Conservation (phyloP, 345 rosid species). For the Anacardium occidentale region DNA sequence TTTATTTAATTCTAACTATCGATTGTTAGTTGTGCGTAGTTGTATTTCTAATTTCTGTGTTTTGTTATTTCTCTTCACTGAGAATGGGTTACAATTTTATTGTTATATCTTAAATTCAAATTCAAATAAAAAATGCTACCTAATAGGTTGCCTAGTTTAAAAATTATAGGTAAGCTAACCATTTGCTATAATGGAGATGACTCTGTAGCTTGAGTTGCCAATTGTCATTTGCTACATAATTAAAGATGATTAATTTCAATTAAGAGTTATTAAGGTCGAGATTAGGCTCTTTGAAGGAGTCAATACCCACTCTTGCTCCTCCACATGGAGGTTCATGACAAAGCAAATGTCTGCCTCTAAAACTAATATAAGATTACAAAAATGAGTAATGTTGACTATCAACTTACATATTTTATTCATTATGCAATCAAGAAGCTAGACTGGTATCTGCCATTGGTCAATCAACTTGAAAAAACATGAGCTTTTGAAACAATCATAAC, state of each 20-base stretch:
- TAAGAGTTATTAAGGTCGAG: background rate
- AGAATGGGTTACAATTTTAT: too few species aligned
- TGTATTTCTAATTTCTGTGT: too few species aligned
- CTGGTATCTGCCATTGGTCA: background rate
- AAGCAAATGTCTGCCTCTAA: conserved; percentile 19
- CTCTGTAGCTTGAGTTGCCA: background rate
- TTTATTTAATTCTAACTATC: too few species aligned
- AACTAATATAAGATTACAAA: background rate
- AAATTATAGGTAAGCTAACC: background rate
- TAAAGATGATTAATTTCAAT: too few species aligned
- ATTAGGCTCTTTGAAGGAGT: conserved; percentile 17
- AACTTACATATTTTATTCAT: background rate
- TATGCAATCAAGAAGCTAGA: background rate
- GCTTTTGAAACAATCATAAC: too few species aligned
- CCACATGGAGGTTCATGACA: conserved; percentile 37
- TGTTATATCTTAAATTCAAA: too few species aligned
- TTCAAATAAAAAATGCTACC: too few species aligned
- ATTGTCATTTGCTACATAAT: background rate
- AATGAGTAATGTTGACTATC: background rate
- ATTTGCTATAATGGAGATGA: background rate
- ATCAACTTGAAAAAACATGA: background rate
- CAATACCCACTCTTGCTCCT: conserved; percentile 31
- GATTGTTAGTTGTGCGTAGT: too few species aligned
- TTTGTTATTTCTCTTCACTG: too few species aligned
- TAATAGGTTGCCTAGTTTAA: too few species aligned